A percentile compares a stretch with the other conserved stretches of the same genome.
Evolutionary conservation across 345 rosid species (phyloP).

Genomic region (Salix exigua): DNA sequence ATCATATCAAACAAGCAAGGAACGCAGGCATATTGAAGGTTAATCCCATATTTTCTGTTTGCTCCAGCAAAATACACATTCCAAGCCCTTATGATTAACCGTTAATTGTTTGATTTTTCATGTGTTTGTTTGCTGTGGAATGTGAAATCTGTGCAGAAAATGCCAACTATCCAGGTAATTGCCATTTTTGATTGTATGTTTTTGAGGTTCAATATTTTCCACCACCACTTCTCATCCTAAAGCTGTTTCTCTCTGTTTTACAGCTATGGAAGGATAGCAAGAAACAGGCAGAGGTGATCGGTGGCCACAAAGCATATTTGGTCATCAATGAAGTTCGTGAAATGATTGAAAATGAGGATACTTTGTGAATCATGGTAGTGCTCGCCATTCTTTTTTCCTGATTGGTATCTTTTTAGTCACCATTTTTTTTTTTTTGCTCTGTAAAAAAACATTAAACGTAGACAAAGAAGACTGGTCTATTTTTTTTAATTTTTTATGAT

Average conservation of each 20-base stretch:
- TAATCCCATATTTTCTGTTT: background rate
- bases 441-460: too few relatives aligned
- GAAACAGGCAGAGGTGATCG: slow-evolving; percentile 79
- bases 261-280: slow-evolving; percentile 80
- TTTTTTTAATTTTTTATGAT: too few relatives aligned
- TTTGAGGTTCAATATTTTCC: background rate
- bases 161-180: slow-evolving; percentile 88
- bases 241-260: background rate
- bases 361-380: slow-evolving; percentile 5
- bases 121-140: slow-evolving; percentile 19
- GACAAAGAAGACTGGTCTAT: too few relatives aligned
- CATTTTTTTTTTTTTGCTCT: too few relatives aligned
- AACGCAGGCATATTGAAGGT: background rate
- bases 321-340: slow-evolving; percentile 65
- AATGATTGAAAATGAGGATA: slow-evolving; percentile 60
- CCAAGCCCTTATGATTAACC: slow-evolving; percentile 9
- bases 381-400: background rate
- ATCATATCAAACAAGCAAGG: too few relatives aligned
- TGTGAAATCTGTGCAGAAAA: slow-evolving; percentile 52
- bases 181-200: background rate
- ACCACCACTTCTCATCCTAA: background rate
- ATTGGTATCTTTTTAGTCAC: too few relatives aligned
- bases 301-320: slow-evolving; percentile 76
- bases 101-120: slow-evolving; percentile 25
- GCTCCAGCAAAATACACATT: background rate